Evolutionary conservation across 2,329 filamentous ascomycete species (phyloP), one percentile per base, ranked within the genome.

Genomic region (Diaporthe nobilis): DNA sequence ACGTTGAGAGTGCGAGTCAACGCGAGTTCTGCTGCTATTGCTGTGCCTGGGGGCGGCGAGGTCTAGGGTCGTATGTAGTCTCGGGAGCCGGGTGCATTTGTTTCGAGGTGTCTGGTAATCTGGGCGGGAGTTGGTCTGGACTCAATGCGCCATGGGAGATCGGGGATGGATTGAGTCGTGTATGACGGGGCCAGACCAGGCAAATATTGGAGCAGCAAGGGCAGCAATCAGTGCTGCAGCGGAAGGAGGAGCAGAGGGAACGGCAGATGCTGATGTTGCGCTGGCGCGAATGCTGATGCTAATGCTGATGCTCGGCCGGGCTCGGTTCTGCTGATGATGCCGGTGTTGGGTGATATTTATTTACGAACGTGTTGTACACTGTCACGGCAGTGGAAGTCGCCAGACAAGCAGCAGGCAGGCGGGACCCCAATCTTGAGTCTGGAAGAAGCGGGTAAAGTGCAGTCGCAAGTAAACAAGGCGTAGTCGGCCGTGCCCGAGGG

Each of bases 141-240:
- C 65, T 70, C 65, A 70, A 70, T 70, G 65, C 65, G 65, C 65
- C 65, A 70, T 70, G 65, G 17, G 28, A 49, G 42, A 34, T 34
- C 25, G 42, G 61, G 61, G 31, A 31, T 70, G 65, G 34, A 42
- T 70, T 70, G 65, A 70, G 65, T 70, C 65, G 47, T 70, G 65
- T 53, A 42, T 53, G 51, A 55, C 65, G 31, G 47, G 47, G 37
- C 47, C 65, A 34, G 42, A 39, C 49, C 49, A 42, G 47, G 49
- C 7, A 55, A 22, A 42, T 55, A 55, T 53, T 39, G 34, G 65
- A n/a, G 42, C 61, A 42, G 28, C 28, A 49, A 10, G 28, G 20
- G 10, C 7, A 55, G 65, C n/a, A n/a, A 22, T 39, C 47, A 22
- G 22, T 10, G 31, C 63, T 20, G 13, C 7, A 20, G 13, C 34